These are phyloP conservation scores for Tuctoria greenei DNA, from an alignment of 176 grass and related monocot species.

Conservation along the genomic window DNA sequence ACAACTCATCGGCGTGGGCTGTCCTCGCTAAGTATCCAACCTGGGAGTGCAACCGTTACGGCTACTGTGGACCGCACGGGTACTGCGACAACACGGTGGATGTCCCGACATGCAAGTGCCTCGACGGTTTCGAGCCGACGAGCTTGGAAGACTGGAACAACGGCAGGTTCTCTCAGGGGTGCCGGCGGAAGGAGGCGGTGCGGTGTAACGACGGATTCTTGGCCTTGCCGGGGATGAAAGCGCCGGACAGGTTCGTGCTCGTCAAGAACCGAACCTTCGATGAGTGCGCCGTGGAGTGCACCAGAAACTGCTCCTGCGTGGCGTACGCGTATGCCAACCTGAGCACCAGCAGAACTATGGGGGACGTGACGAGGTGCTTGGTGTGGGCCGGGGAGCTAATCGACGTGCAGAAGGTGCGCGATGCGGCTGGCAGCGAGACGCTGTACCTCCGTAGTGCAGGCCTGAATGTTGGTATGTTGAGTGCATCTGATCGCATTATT, in stretches of 20 bases:
- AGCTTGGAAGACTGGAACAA: background rate
- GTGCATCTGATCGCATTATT: background rate
- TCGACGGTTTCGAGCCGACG: slow-evolving; percentile 30
- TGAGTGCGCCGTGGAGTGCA: slow-evolving; percentile 33
- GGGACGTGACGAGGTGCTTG: slow-evolving; percentile 30
- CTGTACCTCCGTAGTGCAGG: slow-evolving; percentile 41
- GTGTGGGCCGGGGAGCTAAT: slow-evolving; percentile 43
- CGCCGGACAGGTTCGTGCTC: slow-evolving; percentile 30
- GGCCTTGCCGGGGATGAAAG: slow-evolving; percentile 25
- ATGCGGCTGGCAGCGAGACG: slow-evolving; percentile 10
- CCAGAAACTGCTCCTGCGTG: slow-evolving; percentile 46
- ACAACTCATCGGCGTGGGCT: background rate
- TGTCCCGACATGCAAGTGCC: slow-evolving; percentile 26
- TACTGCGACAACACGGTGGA: slow-evolving; percentile 30
- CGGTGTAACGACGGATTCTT: slow-evolving; percentile 30
- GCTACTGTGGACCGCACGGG: slow-evolving; percentile 34
- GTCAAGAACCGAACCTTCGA: slow-evolving; percentile 20
- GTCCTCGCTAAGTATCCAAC: accelerated
- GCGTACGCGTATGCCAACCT: slow-evolving; percentile 41
- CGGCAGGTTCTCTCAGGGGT: slow-evolving; percentile 24
- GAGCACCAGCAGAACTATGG: background rate
- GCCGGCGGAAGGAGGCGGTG: slow-evolving; percentile 21
- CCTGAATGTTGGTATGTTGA: background rate
- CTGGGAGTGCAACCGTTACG: slow-evolving; percentile 13
- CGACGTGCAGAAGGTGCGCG: background rate